phyloP scores from a whole-genome alignment of 495 filamentous ascomycete genomes.

The Penicillium canescens region DNA sequence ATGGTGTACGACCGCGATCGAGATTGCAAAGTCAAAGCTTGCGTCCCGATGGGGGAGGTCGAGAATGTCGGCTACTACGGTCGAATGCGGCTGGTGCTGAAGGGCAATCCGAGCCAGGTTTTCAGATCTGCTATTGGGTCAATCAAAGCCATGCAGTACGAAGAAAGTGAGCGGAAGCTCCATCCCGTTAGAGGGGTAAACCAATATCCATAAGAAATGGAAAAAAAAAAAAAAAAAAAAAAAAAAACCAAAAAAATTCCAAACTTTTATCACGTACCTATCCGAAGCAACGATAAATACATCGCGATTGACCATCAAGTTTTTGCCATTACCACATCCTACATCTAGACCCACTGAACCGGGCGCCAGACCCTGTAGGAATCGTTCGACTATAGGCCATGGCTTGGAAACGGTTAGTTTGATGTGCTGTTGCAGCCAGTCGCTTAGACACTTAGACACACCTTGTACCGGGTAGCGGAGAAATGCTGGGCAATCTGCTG shows the following conservation, averaged over 20 bases:
- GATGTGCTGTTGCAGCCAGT: not conserved
- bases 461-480: slow-evolving; percentile 92
- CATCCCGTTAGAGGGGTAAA: slow-evolving; percentile 2
- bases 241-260: slow-evolving; percentile 9
- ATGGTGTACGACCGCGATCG: slow-evolving; percentile 93
- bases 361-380: slow-evolving; percentile 63
- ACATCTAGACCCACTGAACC: slow-evolving; percentile 89
- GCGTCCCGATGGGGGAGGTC: slow-evolving; percentile 65
- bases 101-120: slow-evolving; percentile 75
- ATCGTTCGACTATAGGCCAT: slow-evolving; percentile 88
- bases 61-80: slow-evolving; percentile 71
- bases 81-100: slow-evolving; percentile 60
- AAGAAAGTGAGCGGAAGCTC: too few species aligned
- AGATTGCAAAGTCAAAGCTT: slow-evolving; percentile 89
- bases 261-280: slow-evolving; percentile 51
- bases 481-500: slow-evolving; percentile 94
- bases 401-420: slow-evolving; percentile 49
- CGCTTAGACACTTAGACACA: slow-evolving; percentile 29
- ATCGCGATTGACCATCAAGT: slow-evolving; percentile 74
- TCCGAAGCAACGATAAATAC: slow-evolving; percentile 88
- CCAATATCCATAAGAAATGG: slow-evolving; percentile 4
- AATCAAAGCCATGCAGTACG: slow-evolving; percentile 10
- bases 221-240: slow-evolving; percentile 13
- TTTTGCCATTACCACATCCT: slow-evolving; percentile 94
- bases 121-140: slow-evolving; percentile 52